These are phyloP conservation scores for Phytopythium kandeliae DNA, from an alignment of 352 stramenopile genomes.

Conservation along the genomic window DNA sequence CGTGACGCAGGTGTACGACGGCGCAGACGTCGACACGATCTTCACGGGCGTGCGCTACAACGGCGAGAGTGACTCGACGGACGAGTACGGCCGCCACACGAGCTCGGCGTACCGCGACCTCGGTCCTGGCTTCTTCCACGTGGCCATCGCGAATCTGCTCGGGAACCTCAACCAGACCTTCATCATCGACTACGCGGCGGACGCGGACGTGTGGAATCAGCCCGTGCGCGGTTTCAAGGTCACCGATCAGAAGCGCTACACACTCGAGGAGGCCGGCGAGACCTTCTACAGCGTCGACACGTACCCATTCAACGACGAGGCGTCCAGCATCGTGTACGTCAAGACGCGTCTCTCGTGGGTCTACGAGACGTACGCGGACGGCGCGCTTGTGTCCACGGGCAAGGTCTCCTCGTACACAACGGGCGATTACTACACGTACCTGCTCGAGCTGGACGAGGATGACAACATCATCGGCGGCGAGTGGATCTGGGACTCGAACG, in stretches of 20 bases:
- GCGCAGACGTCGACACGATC: conserved; percentile 16
- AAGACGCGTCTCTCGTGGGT: conserved; percentile 22
- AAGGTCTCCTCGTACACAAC: conserved; percentile 15
- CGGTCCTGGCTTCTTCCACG: conserved; percentile 21
- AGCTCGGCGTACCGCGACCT: conserved; percentile 23
- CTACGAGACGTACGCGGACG: conserved; percentile 15
- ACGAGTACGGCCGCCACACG: conserved; percentile 40
- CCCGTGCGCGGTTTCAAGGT: conserved; percentile 17
- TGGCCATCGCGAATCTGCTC: conserved; percentile 24
- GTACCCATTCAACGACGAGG: conserved; percentile 25
- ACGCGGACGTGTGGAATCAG: conserved; percentile 27
- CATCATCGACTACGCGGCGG: conserved; percentile 18
- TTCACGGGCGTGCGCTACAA: conserved; percentile 43
- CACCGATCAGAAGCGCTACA: conserved; percentile 10
- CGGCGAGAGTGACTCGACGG: conserved; percentile 10
- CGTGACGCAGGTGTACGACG: conserved; percentile 36
- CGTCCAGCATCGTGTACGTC: conserved; percentile 14
- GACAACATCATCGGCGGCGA: conserved; percentile 33
- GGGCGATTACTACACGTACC: conserved; percentile 24
- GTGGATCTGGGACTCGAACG: conserved; percentile 19
- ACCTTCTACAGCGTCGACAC: conserved; percentile 12
- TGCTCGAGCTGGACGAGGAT: conserved; percentile 25
- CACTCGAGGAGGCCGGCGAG: conserved; percentile 8
- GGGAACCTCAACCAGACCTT: conserved; percentile 16
- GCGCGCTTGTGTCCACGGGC: conserved; percentile 14